Percentiles rank a stretch among this genome's conserved stretches.
phyloP scores from a whole-genome alignment of 2,329 filamentous ascomycete species.

The Microsporum audouinii region DNA sequence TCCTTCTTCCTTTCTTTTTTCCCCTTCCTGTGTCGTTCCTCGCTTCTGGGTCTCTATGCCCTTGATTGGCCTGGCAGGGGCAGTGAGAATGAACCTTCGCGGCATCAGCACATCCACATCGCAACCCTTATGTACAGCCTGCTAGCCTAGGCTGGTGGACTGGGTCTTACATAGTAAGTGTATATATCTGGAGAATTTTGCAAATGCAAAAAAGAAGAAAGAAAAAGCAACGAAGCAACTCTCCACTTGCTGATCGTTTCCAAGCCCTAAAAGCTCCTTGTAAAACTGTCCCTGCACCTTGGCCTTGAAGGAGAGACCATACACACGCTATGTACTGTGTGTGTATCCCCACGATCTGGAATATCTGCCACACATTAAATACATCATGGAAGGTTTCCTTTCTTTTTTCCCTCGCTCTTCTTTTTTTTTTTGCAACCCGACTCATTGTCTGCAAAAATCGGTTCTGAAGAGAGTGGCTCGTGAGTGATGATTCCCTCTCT shows the following conservation, averaged over 20 bases:
- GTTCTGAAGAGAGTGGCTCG: slow-evolving; percentile 3
- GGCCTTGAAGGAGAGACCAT: not conserved
- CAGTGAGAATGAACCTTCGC: not conserved
- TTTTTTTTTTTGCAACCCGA: not conserved
- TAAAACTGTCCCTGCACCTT: slow-evolving; percentile 5
- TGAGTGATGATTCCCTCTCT: not conserved
- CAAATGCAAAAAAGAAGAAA: not conserved
- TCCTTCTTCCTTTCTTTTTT: not conserved
- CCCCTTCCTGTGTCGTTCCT: not conserved
- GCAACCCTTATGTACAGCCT: not conserved
- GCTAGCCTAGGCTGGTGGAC: not conserved
- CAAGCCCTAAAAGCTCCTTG: slow-evolving; percentile 3
- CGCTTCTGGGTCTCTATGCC: not conserved
- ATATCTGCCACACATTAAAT: not conserved
- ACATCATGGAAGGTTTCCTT: not conserved
- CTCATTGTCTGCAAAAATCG: not conserved
- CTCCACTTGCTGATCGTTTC: slow-evolving; percentile 4
- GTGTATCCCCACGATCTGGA: slow-evolving; percentile 1
- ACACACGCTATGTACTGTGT: not conserved
- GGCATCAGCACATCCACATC: slow-evolving; percentile 4
- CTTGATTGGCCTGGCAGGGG: not conserved
- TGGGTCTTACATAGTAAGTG: not conserved
- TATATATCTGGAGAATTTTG: not conserved
- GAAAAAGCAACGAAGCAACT: not conserved
- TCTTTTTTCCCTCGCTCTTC: not conserved